A percentile compares a stretch with the other conserved stretches of the same genome.
Conservation (phyloP, 169 alveolate genomes). For the Theileria sp. region DNA sequence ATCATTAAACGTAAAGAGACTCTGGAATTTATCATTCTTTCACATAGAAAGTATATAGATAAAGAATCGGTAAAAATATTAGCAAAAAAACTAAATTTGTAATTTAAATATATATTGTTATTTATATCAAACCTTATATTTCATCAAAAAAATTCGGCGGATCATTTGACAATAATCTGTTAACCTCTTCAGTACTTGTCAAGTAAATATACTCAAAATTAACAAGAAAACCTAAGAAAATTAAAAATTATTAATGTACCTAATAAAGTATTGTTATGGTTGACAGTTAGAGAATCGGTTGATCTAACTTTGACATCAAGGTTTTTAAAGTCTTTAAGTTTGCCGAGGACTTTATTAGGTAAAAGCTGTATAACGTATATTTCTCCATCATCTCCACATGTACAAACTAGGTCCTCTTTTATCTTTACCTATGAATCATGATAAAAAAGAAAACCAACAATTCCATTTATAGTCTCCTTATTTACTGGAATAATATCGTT, state of each 20-base stretch:
- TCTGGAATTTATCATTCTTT: neutral
- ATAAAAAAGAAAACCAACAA: constrained; percentile 11
- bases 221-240: constrained; percentile 37
- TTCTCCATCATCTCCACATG: constrained; percentile 57
- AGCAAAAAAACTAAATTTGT: neutral
- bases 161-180: constrained; percentile 12
- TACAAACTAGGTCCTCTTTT: constrained; percentile 33
- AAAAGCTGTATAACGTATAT: constrained; percentile 21
- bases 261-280: neutral
- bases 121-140: constrained; percentile 5
- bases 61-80: neutral
- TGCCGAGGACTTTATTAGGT: constrained; percentile 42
- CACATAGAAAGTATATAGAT: neutral
- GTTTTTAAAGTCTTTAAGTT: neutral
- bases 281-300: constrained; percentile 49
- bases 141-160: constrained; percentile 40
- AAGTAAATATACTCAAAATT: constrained; percentile 43
- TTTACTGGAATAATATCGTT: constrained; percentile 38
- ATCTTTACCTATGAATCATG: constrained; percentile 20
- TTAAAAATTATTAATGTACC: constrained; percentile 21
- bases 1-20: neutral
- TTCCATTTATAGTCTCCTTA: constrained; percentile 35
- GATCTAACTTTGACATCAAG: neutral
- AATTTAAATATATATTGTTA: neutral
- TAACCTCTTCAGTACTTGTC: constrained; percentile 20